These are phyloP conservation scores for Endocladia muricata DNA, from an alignment of 31 red algal genomes.

Conservation along the genomic window DNA sequence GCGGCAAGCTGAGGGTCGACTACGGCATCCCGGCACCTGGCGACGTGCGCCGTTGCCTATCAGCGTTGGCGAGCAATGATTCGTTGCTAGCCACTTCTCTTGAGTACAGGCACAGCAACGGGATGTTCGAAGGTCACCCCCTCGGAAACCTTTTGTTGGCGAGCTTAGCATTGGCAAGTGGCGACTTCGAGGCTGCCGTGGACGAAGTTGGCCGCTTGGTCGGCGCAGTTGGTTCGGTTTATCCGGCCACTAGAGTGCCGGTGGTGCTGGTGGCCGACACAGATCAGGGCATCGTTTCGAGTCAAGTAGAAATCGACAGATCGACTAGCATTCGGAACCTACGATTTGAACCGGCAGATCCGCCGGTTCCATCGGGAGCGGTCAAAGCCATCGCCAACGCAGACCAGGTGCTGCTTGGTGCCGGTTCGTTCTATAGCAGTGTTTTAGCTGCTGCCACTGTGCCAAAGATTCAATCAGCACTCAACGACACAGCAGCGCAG, in stretches of 20 bases:
- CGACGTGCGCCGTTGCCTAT: neutral
- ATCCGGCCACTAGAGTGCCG: neutral
- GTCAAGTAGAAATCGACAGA: neutral
- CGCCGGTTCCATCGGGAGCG: neutral
- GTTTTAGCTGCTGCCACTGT: neutral
- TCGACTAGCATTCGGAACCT: neutral
- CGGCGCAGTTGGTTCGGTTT: neutral
- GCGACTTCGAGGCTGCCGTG: neutral
- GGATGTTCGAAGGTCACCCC: neutral
- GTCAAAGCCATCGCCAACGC: neutral
- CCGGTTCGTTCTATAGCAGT: neutral
- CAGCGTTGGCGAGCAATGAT: neutral
- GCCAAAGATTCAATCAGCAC: neutral
- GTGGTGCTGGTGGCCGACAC: neutral
- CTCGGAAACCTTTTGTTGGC: neutral
- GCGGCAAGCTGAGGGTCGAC: neutral
- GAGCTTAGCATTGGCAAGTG: neutral
- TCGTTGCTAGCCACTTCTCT: neutral
- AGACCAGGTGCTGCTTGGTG: neutral
- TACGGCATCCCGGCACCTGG: neutral
- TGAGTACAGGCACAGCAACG: neutral
- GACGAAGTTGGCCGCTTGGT: neutral
- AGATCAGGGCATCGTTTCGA: neutral
- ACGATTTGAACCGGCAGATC: neutral
- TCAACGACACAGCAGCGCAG: neutral